Conservation (phyloP, 139 green algal species). For the Micractinium sp. region DNA sequence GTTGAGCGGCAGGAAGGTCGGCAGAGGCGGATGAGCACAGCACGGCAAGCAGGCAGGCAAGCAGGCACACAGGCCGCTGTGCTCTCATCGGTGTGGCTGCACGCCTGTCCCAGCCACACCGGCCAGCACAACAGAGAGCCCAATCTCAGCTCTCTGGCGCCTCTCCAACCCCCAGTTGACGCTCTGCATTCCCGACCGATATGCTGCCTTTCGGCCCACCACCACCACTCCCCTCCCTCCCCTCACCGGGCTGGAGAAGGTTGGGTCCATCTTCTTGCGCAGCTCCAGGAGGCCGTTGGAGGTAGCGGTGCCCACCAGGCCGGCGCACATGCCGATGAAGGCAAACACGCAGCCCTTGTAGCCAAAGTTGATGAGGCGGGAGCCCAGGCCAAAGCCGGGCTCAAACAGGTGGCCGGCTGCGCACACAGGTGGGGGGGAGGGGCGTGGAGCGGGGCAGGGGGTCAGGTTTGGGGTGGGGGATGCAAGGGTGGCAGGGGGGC, state of each 20-base stretch:
- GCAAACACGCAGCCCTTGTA: slow-evolving; percentile 91
- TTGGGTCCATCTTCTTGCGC: slow-evolving; percentile 73
- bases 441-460: background rate
- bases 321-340: slow-evolving; percentile 84
- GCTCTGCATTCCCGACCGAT: no score
- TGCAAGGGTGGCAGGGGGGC: no score
- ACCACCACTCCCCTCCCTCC: background rate
- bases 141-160: no score
- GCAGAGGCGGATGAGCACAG: no score
- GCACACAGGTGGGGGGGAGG: background rate
- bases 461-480: no score
- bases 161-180: no score
- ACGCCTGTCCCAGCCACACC: no score
- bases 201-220: no score
- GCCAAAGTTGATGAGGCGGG: slow-evolving; percentile 76
- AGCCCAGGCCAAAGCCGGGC: slow-evolving; percentile 67
- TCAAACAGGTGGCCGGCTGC: slow-evolving; percentile 93
- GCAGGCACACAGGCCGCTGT: no score
- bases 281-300: slow-evolving; percentile 85
- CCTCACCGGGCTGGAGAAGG: slow-evolving; percentile 54
- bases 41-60: no score
- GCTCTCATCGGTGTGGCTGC: no score
- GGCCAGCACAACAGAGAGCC: no score
- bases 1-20: background rate
- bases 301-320: slow-evolving; percentile 84